Evolutionary conservation across 2,329 filamentous ascomycete species (phyloP), one percentile per base, ranked within the genome.

Genomic region (Pseudocercospora musae): DNA sequence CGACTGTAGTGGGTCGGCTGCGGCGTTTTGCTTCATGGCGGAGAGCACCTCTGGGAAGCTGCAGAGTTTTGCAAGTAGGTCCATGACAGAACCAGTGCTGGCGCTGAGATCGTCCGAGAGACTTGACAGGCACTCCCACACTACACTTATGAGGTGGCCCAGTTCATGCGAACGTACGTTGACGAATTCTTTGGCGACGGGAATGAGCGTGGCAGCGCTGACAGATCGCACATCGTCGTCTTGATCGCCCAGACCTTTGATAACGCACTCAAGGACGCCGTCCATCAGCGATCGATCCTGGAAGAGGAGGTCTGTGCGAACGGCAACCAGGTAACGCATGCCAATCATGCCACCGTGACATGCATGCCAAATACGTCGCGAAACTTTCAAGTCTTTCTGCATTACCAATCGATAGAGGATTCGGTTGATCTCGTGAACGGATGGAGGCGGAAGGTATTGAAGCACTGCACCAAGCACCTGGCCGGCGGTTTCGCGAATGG

Each of bases 321-420:
- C 92, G 8, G 95, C 95, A 29, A 99, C 95, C 52, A 99, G 86
- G 73, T 99, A 99, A 70, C 94, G 86, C 72, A 99, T 79, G 7
- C 95, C 95, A 52, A 98, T 93, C 95, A 99, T 99, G 65, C 95
- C 95, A 68, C 95, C 95, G 75, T 99, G 96, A 71, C 93, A 96
- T 40, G 97, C 90, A 63, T 96, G 92, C 95, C 95, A 99, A 29
- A 92, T 84, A 13, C 90, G 87, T 31, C 85, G 85, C 23, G 89
- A 87, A 23, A 93, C 80, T 40, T 87, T 85, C 21, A 95, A 80
- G 68, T 96, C 91, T 46, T 89, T 87, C 74, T 97, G 92, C 87
- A 96, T 95, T 40, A 98, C 92, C 80, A 99, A 90, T 40, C 90
- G 86, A 71, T 95, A 89, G 4, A 99, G 83, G 48, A 96, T 89